Base-by-base conservation (phyloP, 148 eudicot genomes). In the Heliamphora exappendiculata region DNA sequence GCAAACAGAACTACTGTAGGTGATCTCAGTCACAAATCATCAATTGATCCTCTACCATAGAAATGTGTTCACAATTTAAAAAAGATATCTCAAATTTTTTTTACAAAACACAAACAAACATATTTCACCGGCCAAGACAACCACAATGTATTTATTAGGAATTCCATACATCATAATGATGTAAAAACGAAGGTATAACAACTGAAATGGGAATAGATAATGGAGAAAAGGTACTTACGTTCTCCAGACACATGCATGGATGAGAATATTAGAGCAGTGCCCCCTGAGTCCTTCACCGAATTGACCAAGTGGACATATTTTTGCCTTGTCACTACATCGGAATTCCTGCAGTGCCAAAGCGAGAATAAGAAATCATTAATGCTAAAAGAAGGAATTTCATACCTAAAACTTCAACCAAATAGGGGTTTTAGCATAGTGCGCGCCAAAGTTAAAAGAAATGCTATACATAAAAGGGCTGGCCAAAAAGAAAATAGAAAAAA, bases 191-290 rank as follows among this genome's bases (percentile, higher is more conserved):
- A 47, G 41, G 24, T 29, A 39, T 31, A n/a, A 47, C 20, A 29
- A 42, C 17, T 59, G 37, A 29, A 8, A 58, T 7, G 3, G 19
- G 66, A 28, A 60, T 12, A 9, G 17, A 39, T 19, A 47, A 57
- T 20, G 51, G 22, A 62, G 31, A 24, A 65, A 29, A n/a, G 1
- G 58, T 37, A 86, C 98, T 90, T 80, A 94, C 98, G 98, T 84
- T 95, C 97, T 68, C 98, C 98, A 2, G 97, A 95, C 50, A 91
- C 96, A 80, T 95, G 98, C 98, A 95, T 95, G 44, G 98, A 91
- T 26, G 98, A 95, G 81, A 95, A 95, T 83, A 95, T 79, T 63
- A 85, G 82, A 58, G 85, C 87, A 19, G 79, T 83, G 58, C 98
- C 98, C 12, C 97, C 97, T 7, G 91, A 89, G 67, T 72, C 83